These are phyloP conservation scores for Schizosaccharomyces versatilis DNA, from an alignment of 1,139 yeast genomes.

Conservation along the genomic window DNA sequence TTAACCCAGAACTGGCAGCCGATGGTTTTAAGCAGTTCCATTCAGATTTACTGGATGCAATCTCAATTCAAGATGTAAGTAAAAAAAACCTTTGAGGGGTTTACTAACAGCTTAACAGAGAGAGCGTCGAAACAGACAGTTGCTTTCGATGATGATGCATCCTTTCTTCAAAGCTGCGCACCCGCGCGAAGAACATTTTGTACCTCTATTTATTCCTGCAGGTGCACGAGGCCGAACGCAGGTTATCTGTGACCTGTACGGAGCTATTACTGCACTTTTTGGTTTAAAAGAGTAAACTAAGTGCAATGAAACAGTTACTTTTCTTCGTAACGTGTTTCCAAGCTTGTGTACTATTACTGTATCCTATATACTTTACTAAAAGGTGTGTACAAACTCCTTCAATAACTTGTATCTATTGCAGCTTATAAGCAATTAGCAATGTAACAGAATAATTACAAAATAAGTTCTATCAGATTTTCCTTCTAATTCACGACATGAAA, in stretches of 20 bases:
- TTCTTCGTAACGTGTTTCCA: background rate
- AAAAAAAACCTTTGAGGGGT: too few species aligned
- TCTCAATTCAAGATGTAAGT: slow-evolving; percentile 7
- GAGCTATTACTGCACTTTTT: slow-evolving; percentile 5
- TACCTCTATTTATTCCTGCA: slow-evolving; percentile 46
- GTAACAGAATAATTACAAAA: too few species aligned
- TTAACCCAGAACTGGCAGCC: slow-evolving; percentile 16
- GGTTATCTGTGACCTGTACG: slow-evolving; percentile 5
- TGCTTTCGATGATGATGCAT: slow-evolving; percentile 12
- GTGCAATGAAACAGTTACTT: background rate
- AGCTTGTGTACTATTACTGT: too few species aligned
- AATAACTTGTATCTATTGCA: too few species aligned
- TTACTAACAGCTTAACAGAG: too few species aligned
- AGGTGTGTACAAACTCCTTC: too few species aligned
- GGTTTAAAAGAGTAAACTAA: background rate
- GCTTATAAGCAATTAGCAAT: too few species aligned
- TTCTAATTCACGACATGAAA: too few species aligned
- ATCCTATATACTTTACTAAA: too few species aligned
- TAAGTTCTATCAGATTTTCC: too few species aligned
- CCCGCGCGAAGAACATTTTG: slow-evolving; percentile 53
- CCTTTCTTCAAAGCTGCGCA: slow-evolving; percentile 26
- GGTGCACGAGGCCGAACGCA: slow-evolving; percentile 31
- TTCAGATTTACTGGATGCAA: slow-evolving; percentile 21
- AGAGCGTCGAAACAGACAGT: too few species aligned
- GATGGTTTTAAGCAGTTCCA: slow-evolving; percentile 25